phyloP scores from a whole-genome alignment of 495 filamentous ascomycete species.

The Cairneyella variabilis region DNA sequence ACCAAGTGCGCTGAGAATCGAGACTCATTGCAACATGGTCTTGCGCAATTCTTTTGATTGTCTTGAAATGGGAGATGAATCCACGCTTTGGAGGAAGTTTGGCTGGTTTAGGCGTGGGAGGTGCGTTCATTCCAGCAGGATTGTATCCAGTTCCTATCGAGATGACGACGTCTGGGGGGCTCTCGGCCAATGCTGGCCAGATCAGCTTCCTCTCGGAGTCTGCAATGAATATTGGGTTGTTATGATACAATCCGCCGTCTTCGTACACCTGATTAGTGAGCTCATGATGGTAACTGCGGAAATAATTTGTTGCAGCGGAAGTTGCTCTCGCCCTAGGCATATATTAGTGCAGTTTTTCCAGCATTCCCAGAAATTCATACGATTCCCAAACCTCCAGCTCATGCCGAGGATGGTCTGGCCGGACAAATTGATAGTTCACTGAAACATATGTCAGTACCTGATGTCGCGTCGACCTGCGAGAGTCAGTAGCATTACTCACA shows the following conservation, averaged over 20 bases:
- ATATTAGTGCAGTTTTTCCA: constrained; percentile 13
- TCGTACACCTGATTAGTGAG: constrained; percentile 34
- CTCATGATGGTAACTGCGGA: constrained; percentile 40
- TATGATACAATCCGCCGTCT: constrained; percentile 42
- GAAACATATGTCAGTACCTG: background rate
- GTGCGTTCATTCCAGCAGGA: too few relatives aligned
- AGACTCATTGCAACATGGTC: background rate
- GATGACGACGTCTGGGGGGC: constrained; percentile 43
- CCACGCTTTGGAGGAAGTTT: background rate
- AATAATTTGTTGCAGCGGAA: constrained; percentile 44
- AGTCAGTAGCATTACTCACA: too few relatives aligned
- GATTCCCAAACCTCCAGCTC: constrained; percentile 48
- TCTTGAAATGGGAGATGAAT: background rate
- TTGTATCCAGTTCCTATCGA: constrained; percentile 39
- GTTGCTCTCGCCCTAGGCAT: constrained; percentile 38
- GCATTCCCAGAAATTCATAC: constrained; percentile 25
- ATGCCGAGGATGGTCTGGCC: constrained; percentile 36
- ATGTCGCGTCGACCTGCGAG: too few relatives aligned
- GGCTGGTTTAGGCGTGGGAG: too few relatives aligned
- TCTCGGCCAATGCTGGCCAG: constrained; percentile 39
- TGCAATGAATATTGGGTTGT: constrained; percentile 44
- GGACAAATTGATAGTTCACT: constrained; percentile 36
- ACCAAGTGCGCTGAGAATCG: background rate
- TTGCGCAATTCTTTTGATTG: background rate
- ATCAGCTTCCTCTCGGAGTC: constrained; percentile 43